Percentiles rank a stretch among this genome's conserved stretches.
These are phyloP conservation scores for Penicillium paradoxum DNA, from an alignment of 495 filamentous ascomycete genomes.

Conservation along the genomic window DNA sequence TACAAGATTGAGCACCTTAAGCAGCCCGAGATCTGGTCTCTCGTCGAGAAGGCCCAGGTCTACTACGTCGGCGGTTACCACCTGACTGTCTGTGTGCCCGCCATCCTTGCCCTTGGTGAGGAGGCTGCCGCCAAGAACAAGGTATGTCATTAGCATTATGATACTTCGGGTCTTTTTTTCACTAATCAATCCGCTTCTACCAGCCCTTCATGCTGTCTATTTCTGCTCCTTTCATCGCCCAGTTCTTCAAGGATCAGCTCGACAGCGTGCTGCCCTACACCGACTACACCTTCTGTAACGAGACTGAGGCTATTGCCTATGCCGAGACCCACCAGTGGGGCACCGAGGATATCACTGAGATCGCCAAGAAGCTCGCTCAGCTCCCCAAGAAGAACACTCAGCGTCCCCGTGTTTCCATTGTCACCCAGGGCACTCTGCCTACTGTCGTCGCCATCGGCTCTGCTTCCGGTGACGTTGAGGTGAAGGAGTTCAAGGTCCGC, in stretches of 20 bases:
- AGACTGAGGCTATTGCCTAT: slow-evolving; percentile 85
- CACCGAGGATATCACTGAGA: slow-evolving; percentile 76
- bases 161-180: not conserved
- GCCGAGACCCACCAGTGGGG: slow-evolving; percentile 68
- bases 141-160: slow-evolving; percentile 27
- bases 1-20: slow-evolving; percentile 94
- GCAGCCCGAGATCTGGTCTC: slow-evolving; percentile 81
- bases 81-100: slow-evolving; percentile 82
- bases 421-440: slow-evolving; percentile 90
- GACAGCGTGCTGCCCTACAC: slow-evolving; percentile 82
- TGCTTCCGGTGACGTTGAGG: slow-evolving; percentile 55
- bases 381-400: slow-evolving; percentile 86
- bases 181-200: slow-evolving; percentile 2
- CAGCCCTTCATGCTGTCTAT: slow-evolving; percentile 81
- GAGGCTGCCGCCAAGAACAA: slow-evolving; percentile 87
- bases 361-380: slow-evolving; percentile 77
- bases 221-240: slow-evolving; percentile 89
- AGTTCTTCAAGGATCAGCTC: slow-evolving; percentile 96
- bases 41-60: slow-evolving; percentile 79
- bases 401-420: slow-evolving; percentile 73
- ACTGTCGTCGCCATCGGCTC: slow-evolving; percentile 72
- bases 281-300: slow-evolving; percentile 96
- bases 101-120: slow-evolving; percentile 80
- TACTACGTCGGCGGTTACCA: slow-evolving; percentile 95
- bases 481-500: slow-evolving; percentile 76